Percentiles rank a stretch among this genome's conserved stretches.
phyloP scores from a whole-genome alignment of 805 yeast genomes.

The Priceomyces medius region DNA sequence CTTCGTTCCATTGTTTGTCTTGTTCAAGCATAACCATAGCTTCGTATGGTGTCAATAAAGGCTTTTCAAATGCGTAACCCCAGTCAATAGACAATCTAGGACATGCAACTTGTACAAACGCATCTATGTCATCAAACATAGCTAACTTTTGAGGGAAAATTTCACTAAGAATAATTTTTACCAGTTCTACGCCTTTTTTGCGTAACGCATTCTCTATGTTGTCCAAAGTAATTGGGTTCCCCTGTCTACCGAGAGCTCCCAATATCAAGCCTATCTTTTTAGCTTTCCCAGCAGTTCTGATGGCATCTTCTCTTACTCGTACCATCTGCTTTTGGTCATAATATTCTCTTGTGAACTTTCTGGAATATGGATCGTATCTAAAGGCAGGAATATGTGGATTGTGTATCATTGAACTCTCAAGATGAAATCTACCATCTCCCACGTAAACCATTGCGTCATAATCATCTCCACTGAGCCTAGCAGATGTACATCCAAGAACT shows the following conservation, averaged over 20 bases:
- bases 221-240: constrained; percentile 73
- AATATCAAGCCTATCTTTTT: constrained; percentile 77
- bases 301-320: constrained; percentile 69
- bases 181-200: constrained; percentile 61
- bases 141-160: constrained; percentile 91
- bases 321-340: constrained; percentile 87
- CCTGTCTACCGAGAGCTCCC: constrained; percentile 96
- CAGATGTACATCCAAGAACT: constrained; percentile 94
- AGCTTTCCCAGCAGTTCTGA: constrained; percentile 57
- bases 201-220: constrained; percentile 57
- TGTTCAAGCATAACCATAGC: constrained; percentile 84
- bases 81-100: constrained; percentile 95
- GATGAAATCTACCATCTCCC: constrained; percentile 95
- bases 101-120: constrained; percentile 96
- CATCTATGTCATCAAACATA: constrained; percentile 90
- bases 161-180: constrained; percentile 83
- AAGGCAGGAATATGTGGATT: constrained; percentile 90
- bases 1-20: constrained; percentile 63
- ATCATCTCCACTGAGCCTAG: constrained; percentile 63
- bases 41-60: constrained; percentile 92
- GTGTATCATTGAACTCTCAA: constrained; percentile 96
- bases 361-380: constrained; percentile 91
- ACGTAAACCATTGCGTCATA: constrained; percentile 82
- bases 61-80: constrained; percentile 96
- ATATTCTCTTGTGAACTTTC: constrained; percentile 84